phyloP scores from a whole-genome alignment of 352 stramenopile genomes.

The Thraustotheca clavata region DNA sequence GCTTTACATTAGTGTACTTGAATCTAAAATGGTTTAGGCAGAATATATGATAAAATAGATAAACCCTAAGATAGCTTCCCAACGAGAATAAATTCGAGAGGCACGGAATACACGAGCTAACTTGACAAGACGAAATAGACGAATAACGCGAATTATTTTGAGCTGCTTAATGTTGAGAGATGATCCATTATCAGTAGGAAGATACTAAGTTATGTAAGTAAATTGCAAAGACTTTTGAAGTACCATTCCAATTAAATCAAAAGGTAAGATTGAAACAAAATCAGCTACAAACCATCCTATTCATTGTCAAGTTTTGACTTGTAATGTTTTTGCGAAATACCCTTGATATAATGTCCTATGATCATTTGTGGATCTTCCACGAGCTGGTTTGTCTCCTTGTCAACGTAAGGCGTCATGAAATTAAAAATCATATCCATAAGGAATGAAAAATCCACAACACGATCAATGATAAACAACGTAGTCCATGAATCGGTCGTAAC shows the following conservation, averaged over 20 bases:
- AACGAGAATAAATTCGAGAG: conserved; percentile 23
- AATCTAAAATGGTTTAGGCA: background rate
- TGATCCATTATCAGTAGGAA: background rate
- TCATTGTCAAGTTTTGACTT: background rate
- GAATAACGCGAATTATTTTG: conserved; percentile 23
- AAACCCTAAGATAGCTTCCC: conserved; percentile 22
- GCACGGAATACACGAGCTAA: conserved; percentile 17
- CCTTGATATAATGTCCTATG: conserved; percentile 6
- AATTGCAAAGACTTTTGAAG: background rate
- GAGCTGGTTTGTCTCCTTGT: conserved; percentile 22
- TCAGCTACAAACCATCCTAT: conserved; percentile 24
- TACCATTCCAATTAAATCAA: conserved; percentile 22
- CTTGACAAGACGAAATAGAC: conserved; percentile 23
- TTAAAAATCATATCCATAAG: conserved; percentile 23
- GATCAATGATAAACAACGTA: conserved; percentile 22
- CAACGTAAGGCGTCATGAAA: conserved; percentile 21
- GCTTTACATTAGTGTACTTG: conserved; percentile 22
- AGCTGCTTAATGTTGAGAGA: background rate
- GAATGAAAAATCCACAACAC: conserved; percentile 19
- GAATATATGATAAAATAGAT: background rate
- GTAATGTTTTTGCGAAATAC: background rate
- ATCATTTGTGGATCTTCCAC: conserved; percentile 11
- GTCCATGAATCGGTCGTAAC: conserved; percentile 7
- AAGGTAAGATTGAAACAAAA: conserved; percentile 23
- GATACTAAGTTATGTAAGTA: background rate